A percentile compares a stretch with the other conserved stretches of the same genome.
Conservation (phyloP, 805 yeast species). For the Wilhelminamyces savonicus region DNA sequence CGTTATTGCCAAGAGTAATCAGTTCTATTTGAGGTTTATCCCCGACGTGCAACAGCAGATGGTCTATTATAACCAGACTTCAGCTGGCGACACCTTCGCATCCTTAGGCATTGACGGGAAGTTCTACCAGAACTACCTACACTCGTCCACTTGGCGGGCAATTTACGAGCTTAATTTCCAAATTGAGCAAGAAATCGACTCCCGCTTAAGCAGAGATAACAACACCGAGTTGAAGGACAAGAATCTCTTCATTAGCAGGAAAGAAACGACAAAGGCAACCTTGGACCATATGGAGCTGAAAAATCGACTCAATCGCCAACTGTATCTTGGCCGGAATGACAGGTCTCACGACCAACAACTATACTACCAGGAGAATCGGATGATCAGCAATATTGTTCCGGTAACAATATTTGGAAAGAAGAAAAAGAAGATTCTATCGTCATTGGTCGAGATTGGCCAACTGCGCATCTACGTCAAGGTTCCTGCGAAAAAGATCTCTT, state of each 20-base stretch:
- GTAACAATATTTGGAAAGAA: conserved; percentile 25
- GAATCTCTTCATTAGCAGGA: conserved; percentile 15
- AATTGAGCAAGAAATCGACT: conserved; percentile 32
- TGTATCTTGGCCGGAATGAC: conserved; percentile 3
- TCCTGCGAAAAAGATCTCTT: conserved; percentile 28
- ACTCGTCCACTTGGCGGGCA: conserved; percentile 26
- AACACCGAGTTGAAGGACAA: conserved; percentile 27
- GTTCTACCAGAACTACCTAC: conserved; percentile 17
- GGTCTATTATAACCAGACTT: conserved; percentile 15
- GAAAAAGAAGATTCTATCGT: conserved; percentile 30
- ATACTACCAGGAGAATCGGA: conserved; percentile 11
- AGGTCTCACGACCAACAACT: conserved; percentile 2
- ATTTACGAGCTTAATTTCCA: conserved; percentile 20
- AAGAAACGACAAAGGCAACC: conserved; percentile 1
- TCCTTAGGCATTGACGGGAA: conserved; percentile 31
- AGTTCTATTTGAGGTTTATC: conserved; percentile 32
- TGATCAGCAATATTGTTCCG: conserved; percentile 21
- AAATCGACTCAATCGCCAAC: conserved; percentile 4
- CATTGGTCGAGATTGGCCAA: conserved; percentile 25
- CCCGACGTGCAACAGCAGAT: conserved; percentile 30
- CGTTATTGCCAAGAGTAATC: conserved; percentile 28
- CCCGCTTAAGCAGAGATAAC: conserved; percentile 16
- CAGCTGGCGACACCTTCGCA: conserved; percentile 15
- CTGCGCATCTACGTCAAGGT: conserved; percentile 27
- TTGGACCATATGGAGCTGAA: conserved; percentile 3